phyloP scores from a whole-genome alignment of 2,329 filamentous ascomycete genomes.

The Sclerotinia subarctica region DNA sequence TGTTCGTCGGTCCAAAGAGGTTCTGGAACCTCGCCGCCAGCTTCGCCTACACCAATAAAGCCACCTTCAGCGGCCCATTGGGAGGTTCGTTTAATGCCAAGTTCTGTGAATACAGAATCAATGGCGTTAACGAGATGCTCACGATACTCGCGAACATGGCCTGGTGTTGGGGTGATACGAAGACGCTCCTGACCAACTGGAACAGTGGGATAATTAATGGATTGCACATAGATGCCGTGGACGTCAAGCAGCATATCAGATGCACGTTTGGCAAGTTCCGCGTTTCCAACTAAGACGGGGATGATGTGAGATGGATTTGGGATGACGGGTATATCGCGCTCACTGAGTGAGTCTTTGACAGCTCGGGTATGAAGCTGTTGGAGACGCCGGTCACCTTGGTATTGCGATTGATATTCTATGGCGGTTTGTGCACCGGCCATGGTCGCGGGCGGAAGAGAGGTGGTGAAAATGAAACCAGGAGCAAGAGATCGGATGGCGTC shows the following conservation, averaged over 20 bases:
- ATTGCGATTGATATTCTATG: slow-evolving; percentile 88
- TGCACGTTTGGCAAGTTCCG: slow-evolving; percentile 85
- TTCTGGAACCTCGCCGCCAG: slow-evolving; percentile 54
- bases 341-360: slow-evolving; percentile 79
- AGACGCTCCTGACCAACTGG: slow-evolving; percentile 97
- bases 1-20: slow-evolving; percentile 93
- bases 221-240: slow-evolving; percentile 94
- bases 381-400: slow-evolving; percentile 81
- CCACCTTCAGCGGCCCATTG: slow-evolving; percentile 90
- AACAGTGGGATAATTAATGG: slow-evolving; percentile 98
- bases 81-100: slow-evolving; percentile 87
- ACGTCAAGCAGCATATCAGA: slow-evolving; percentile 88
- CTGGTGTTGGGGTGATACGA: slow-evolving; percentile 92
- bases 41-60: slow-evolving; percentile 88
- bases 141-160: slow-evolving; percentile 80
- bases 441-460: slow-evolving; percentile 88
- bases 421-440: slow-evolving; percentile 92
- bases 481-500: slow-evolving; percentile 93
- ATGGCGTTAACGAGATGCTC: slow-evolving; percentile 81
- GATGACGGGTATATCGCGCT: slow-evolving; percentile 88
- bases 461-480: slow-evolving; percentile 98
- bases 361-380: slow-evolving; percentile 96
- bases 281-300: slow-evolving; percentile 89
- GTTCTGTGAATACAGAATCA: slow-evolving; percentile 81
- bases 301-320: slow-evolving; percentile 97